phyloP scores from a whole-genome alignment of 2,329 filamentous ascomycete genomes.

The Aureobasidium sp. region DNA sequence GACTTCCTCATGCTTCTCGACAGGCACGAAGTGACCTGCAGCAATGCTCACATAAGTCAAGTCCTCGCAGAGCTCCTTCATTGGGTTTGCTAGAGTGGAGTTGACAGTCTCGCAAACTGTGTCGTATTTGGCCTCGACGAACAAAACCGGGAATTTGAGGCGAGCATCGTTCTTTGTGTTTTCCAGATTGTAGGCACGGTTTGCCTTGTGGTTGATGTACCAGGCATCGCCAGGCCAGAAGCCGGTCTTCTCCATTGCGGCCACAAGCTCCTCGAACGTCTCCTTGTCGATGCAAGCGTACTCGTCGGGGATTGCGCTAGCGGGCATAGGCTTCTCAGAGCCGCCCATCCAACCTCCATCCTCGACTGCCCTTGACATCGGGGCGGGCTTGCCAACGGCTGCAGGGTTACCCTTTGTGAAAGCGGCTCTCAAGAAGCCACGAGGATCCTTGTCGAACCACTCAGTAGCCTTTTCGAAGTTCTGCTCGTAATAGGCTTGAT shows the following conservation, averaged over 20 bases:
- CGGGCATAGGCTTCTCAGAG: conserved; percentile 16
- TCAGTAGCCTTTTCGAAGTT: conserved; percentile 18
- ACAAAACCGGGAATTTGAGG: conserved; percentile 29
- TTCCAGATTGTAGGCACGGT: conserved; percentile 10
- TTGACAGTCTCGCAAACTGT: conserved; percentile 28
- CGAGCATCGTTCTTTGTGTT: conserved; percentile 31
- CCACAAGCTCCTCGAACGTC: conserved; percentile 21
- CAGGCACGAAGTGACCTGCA: conserved; percentile 20
- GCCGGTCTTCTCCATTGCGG: conserved; percentile 32
- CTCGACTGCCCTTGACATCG: conserved; percentile 14
- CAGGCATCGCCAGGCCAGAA: conserved; percentile 31
- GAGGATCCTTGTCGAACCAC: conserved; percentile 15
- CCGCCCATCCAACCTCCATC: conserved; percentile 28
- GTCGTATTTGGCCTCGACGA: conserved; percentile 33
- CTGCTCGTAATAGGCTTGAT: conserved; percentile 26
- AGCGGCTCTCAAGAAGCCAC: conserved; percentile 19
- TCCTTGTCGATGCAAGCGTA: conserved; percentile 23
- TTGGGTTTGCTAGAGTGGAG: conserved; percentile 26
- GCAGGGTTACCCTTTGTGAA: conserved; percentile 21
- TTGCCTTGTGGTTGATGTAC: conserved; percentile 34
- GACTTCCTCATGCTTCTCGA: conserved; percentile 21
- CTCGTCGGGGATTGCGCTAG: conserved; percentile 25
- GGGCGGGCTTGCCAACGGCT: conserved; percentile 20
- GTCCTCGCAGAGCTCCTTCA: conserved; percentile 28
- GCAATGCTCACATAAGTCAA: conserved; percentile 39